Evolutionary conservation across 2,329 filamentous ascomycete genomes (phyloP).

Genomic region (Emericellopsis atlantica): DNA sequence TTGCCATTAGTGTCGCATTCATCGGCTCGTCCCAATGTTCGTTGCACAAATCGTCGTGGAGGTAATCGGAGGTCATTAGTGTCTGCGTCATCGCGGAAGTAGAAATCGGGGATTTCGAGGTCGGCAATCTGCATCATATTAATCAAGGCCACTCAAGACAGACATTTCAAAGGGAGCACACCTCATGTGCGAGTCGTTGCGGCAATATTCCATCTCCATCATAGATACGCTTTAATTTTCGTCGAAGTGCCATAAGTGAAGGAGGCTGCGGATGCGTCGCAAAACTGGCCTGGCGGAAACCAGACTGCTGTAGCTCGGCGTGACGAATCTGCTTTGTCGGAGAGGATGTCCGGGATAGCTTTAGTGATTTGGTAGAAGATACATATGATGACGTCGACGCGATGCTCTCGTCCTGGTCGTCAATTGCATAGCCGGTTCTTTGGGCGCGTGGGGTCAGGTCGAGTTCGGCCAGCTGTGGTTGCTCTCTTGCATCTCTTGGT

Average conservation of each 20-base stretch:
- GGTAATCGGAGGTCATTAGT: neutral
- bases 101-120: neutral
- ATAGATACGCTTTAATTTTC: neutral
- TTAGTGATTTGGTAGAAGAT: neutral
- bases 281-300: neutral
- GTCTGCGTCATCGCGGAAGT: neutral
- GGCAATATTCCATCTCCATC: neutral
- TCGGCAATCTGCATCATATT: neutral
- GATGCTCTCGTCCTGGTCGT: neutral
- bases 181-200: neutral
- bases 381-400: neutral
- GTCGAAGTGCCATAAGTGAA: neutral
- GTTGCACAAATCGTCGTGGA: neutral
- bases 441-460: too few species aligned
- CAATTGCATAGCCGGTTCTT: too few species aligned
- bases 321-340: neutral
- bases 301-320: neutral
- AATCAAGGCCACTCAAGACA: neutral
- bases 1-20: slow-evolving; percentile 5
- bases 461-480: too few species aligned
- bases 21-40: neutral
- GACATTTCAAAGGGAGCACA: neutral
- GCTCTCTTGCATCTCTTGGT: too few species aligned
- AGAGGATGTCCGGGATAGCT: neutral
- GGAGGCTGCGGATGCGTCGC: neutral